Evolutionary conservation across 257 asterid species (phyloP).

Genomic region (Lavandula angustifolia): DNA sequence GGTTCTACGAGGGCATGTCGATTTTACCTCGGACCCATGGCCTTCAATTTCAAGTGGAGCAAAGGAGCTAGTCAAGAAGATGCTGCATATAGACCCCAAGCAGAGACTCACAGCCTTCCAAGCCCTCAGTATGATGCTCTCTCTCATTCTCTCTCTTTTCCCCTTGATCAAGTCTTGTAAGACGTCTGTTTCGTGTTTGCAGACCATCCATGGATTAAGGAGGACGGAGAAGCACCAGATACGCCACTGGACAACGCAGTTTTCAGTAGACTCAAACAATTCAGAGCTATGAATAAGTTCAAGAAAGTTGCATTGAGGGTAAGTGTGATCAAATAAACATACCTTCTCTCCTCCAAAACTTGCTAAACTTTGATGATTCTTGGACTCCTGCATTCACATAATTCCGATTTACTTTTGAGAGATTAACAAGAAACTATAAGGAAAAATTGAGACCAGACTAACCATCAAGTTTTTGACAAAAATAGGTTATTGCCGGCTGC

Average conservation of each 20-base stretch:
- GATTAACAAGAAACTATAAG: background rate
- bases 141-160: background rate
- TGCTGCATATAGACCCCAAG: background rate
- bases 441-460: background rate
- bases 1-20: background rate
- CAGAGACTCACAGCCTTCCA: background rate
- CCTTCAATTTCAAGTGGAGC: background rate
- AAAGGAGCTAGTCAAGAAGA: background rate
- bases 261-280: background rate
- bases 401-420: background rate
- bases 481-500: background rate
- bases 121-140: background rate
- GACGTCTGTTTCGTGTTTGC: background rate
- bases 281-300: background rate
- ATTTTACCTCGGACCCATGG: background rate
- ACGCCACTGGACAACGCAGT: background rate
- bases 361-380: too few relatives aligned
- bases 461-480: background rate
- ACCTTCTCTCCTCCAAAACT: too few relatives aligned
- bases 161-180: background rate
- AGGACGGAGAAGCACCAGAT: background rate
- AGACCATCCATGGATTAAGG: background rate
- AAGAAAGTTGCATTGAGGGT: background rate
- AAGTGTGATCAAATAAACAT: background rate
- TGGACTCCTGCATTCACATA: too few relatives aligned